These are phyloP conservation scores for Penicillium oxalicum DNA, from an alignment of 2,329 filamentous ascomycete species.

Conservation along the genomic window DNA sequence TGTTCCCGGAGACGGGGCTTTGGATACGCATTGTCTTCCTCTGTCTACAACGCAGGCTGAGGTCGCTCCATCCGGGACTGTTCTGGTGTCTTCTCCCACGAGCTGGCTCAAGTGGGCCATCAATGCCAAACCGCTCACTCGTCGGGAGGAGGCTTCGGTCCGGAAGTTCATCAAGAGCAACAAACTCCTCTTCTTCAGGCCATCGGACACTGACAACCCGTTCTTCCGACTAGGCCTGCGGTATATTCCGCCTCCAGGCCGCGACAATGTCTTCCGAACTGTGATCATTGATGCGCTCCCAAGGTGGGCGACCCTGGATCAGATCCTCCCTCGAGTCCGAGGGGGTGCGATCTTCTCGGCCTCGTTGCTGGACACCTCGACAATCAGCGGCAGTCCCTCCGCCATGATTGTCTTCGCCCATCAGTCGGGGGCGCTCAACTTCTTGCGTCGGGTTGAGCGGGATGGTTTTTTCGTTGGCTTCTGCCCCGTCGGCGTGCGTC, in stretches of 20 bases:
- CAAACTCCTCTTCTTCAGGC: background rate
- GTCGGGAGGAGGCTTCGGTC: background rate
- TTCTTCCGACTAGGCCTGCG: constrained; percentile 10
- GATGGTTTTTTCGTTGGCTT: constrained; percentile 9
- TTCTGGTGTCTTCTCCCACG: background rate
- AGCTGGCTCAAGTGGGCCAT: constrained; percentile 3
- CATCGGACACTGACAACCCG: background rate
- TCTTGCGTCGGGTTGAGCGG: constrained; percentile 3
- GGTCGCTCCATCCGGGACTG: too few species aligned
- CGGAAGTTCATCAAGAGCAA: background rate
- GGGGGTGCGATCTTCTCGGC: constrained; percentile 9
- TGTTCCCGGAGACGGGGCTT: too few species aligned
- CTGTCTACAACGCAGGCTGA: too few species aligned
- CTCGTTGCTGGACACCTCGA: constrained; percentile 3
- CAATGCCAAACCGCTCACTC: background rate
- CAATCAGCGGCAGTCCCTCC: constrained; percentile 3
- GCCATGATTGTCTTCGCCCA: constrained; percentile 6
- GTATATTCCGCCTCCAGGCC: background rate
- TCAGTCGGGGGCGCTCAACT: constrained; percentile 7
- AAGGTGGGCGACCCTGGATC: background rate
- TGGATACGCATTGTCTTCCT: background rate
- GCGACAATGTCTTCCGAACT: constrained; percentile 3
- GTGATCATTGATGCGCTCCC: constrained; percentile 7
- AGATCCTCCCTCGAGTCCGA: constrained; percentile 5
- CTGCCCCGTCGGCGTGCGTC: background rate